phyloP scores from a whole-genome alignment of 768 basidiomycete genomes.

The Pilatotrama ljubarskyi region DNA sequence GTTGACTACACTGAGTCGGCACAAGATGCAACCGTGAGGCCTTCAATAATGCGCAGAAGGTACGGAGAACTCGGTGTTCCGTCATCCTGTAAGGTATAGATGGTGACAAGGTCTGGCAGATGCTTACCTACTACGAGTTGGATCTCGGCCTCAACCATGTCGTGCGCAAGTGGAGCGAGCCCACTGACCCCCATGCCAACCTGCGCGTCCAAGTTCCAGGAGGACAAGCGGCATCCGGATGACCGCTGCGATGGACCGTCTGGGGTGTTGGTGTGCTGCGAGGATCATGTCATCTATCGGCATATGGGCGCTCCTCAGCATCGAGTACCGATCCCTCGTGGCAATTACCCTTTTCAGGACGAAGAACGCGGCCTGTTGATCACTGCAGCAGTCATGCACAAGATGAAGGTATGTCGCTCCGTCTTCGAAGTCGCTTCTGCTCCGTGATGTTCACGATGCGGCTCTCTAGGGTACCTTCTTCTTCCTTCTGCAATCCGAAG shows the following conservation, averaged over 20 bases:
- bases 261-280: constrained; percentile 95
- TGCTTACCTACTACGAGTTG: constrained; percentile 97
- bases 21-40: constrained; percentile 93
- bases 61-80: constrained; percentile 33
- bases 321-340: constrained; percentile 93
- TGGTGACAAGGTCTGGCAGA: constrained; percentile 43
- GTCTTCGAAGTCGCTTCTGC: neutral
- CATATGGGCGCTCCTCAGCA: constrained; percentile 93
- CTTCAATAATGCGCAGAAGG: constrained; percentile 89
- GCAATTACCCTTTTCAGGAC: constrained; percentile 85
- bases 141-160: constrained; percentile 98
- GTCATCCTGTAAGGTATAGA: neutral
- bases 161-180: constrained; percentile 98
- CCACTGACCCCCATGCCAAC: constrained; percentile 93
- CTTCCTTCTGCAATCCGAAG: constrained; percentile 96
- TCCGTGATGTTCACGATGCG: neutral
- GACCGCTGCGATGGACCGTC: constrained; percentile 97
- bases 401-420: constrained; percentile 80
- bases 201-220: constrained; percentile 97
- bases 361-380: constrained; percentile 85
- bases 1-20: constrained; percentile 96
- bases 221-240: constrained; percentile 89
- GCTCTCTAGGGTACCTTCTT: constrained; percentile 90
- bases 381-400: constrained; percentile 96
- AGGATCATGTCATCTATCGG: constrained; percentile 97